A percentile compares a stretch with the other conserved stretches of the same genome.
Conservation (phyloP, 768 basidiomycete species). For the Xanthoconium stramineum region DNA sequence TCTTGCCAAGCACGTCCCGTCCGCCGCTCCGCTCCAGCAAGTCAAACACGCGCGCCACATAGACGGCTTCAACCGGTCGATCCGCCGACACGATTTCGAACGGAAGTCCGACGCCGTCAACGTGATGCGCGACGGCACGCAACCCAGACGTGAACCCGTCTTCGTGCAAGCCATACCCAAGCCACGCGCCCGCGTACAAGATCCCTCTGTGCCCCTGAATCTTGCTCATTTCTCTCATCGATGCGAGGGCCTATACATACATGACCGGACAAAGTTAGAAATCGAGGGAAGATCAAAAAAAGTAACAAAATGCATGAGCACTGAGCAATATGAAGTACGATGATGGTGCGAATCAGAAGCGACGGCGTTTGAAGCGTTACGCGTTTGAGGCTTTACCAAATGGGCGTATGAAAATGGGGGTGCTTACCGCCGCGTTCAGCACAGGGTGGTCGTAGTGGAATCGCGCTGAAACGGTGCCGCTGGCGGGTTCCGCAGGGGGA, state of each 20-base stretch:
- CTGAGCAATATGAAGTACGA: too few relatives aligned
- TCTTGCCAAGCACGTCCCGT: slow-evolving; percentile 31
- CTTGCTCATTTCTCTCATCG: slow-evolving; percentile 48
- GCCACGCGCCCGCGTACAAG: slow-evolving; percentile 67
- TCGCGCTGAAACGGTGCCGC: slow-evolving; percentile 43
- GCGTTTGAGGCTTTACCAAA: background rate
- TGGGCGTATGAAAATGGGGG: background rate
- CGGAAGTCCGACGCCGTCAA: slow-evolving; percentile 33
- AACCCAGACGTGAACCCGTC: slow-evolving; percentile 62
- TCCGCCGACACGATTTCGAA: slow-evolving; percentile 45
- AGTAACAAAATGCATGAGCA: background rate
- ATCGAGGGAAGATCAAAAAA: background rate
- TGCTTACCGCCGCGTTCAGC: slow-evolving; percentile 47
- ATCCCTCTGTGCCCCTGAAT: slow-evolving; percentile 66
- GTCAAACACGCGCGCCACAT: slow-evolving; percentile 37
- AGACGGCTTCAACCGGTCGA: slow-evolving; percentile 18
- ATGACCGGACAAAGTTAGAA: background rate
- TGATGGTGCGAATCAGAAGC: background rate
- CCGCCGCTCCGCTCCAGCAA: slow-evolving; percentile 35
- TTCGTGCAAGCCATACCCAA: slow-evolving; percentile 80
- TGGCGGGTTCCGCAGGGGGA: slow-evolving; percentile 52
- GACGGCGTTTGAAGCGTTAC: background rate
- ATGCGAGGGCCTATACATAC: slow-evolving; percentile 43
- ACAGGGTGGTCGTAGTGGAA: slow-evolving; percentile 71
- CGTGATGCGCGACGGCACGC: slow-evolving; percentile 30